Conservation (phyloP, 768 basidiomycete species). For the Termitomyces heimii region DNA sequence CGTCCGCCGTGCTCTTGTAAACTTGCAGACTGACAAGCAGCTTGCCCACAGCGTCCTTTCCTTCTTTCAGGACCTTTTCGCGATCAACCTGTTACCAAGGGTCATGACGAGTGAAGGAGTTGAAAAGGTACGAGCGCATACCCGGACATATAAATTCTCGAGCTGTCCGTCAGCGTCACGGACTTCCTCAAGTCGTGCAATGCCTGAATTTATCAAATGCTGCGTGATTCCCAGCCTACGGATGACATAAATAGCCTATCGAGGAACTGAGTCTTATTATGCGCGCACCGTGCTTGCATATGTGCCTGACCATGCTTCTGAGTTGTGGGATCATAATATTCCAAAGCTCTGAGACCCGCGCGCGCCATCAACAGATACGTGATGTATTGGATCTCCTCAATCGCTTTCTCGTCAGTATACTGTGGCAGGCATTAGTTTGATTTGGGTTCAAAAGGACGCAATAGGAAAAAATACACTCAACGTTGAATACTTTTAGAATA, state of each 20-base stretch:
- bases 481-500: slow-evolving; percentile 79
- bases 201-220: slow-evolving; percentile 64
- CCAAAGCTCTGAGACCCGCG: slow-evolving; percentile 70
- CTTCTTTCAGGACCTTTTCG: slow-evolving; percentile 55
- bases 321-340: slow-evolving; percentile 77
- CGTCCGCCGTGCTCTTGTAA: slow-evolving; percentile 82
- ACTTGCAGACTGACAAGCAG: slow-evolving; percentile 79
- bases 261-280: neutral
- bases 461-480: slow-evolving; percentile 24
- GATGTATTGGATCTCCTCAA: slow-evolving; percentile 76
- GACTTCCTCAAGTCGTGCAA: slow-evolving; percentile 67
- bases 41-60: slow-evolving; percentile 62
- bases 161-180: slow-evolving; percentile 51
- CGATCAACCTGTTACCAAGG: slow-evolving; percentile 56
- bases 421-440: slow-evolving; percentile 18
- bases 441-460: neutral
- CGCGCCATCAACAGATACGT: slow-evolving; percentile 87
- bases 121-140: slow-evolving; percentile 24
- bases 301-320: slow-evolving; percentile 86
- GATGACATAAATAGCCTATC: neutral
- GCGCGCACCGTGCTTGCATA: slow-evolving; percentile 77
- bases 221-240: slow-evolving; percentile 76
- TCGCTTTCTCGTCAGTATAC: slow-evolving; percentile 63
- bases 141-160: slow-evolving; percentile 65
- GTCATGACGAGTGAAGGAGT: neutral